Percentiles rank a stretch among this genome's conserved stretches.
These are phyloP conservation scores for Dactylellina sp. DNA, from an alignment of 2,329 filamentous ascomycete genomes.

Conservation along the genomic window DNA sequence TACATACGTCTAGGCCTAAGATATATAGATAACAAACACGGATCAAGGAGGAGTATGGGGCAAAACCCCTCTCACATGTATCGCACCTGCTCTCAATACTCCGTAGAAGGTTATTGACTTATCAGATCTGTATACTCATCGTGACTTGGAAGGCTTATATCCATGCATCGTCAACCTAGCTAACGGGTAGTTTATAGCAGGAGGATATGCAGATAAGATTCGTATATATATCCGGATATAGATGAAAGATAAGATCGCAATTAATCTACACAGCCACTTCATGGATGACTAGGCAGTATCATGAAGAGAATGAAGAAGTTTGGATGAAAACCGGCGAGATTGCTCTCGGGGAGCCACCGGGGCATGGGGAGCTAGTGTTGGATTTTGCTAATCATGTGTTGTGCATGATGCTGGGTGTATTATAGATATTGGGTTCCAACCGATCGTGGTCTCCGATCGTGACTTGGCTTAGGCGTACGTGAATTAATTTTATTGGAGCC, in stretches of 20 bases:
- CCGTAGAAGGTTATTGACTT: too few relatives aligned
- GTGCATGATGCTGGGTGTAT: not conserved
- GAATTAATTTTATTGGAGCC: too few relatives aligned
- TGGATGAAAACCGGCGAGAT: not conserved
- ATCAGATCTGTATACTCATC: too few relatives aligned
- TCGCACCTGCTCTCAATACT: too few relatives aligned
- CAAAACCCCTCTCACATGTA: too few relatives aligned
- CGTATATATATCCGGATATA: not conserved
- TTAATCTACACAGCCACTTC: conserved; percentile 21
- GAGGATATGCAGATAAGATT: conserved; percentile 13
- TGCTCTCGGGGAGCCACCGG: not conserved
- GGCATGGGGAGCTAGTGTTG: conserved; percentile 26
- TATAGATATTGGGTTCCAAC: too few relatives aligned
- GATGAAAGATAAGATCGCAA: conserved; percentile 13
- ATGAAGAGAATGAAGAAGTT: not conserved
- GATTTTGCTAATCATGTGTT: conserved; percentile 37
- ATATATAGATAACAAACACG: conserved; percentile 15
- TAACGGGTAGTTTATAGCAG: conserved; percentile 10
- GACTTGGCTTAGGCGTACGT: too few relatives aligned
- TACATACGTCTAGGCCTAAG: not conserved
- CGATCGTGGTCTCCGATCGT: too few relatives aligned
- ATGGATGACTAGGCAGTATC: conserved; percentile 7
- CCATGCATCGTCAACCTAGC: conserved; percentile 29
- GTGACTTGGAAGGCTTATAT: conserved; percentile 11
- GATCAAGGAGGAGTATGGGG: not conserved